Evolutionary conservation across 176 grass and related monocot genomes (phyloP).

Genomic region (Canna indica): DNA sequence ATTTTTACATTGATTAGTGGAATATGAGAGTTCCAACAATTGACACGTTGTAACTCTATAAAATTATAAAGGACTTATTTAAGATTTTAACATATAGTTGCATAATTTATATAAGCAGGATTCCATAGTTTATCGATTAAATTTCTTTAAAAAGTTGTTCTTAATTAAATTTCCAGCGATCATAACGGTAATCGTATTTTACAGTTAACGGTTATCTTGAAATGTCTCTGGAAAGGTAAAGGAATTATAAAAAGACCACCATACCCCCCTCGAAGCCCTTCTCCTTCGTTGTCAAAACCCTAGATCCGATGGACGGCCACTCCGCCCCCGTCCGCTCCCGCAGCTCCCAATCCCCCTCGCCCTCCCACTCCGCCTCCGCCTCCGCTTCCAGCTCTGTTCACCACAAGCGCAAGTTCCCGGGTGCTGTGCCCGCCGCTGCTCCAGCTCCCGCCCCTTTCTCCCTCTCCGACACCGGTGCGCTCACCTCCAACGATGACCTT

Average conservation of each 20-base stretch:
- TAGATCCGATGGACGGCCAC: conserved; percentile 68
- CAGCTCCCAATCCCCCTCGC: conserved; percentile 47
- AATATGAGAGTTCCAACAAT: too few relatives aligned
- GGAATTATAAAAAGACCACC: background rate
- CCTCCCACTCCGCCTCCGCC: conserved; percentile 69
- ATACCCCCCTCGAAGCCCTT: background rate
- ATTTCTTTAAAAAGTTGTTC: too few relatives aligned
- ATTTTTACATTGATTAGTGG: too few relatives aligned
- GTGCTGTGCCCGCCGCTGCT: background rate
- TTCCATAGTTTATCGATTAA: too few relatives aligned
- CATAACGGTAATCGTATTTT: too few relatives aligned
- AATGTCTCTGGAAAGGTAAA: too few relatives aligned
- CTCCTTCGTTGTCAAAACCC: conserved; percentile 13
- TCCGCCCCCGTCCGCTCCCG: conserved; percentile 29
- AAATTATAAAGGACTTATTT: too few relatives aligned
- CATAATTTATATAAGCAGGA: too few relatives aligned
- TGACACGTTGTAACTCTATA: too few relatives aligned
- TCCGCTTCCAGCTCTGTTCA: conserved; percentile 67
- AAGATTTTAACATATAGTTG: too few relatives aligned
- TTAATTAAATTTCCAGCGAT: too few relatives aligned
- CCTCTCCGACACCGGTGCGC: conserved; percentile 50
- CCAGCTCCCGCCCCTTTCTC: conserved; percentile 24
- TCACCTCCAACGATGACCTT: conserved; percentile 61
- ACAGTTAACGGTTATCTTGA: too few relatives aligned
- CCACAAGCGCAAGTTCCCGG: conserved; percentile 81